Evolutionary conservation across 2,329 filamentous ascomycete species (phyloP), one percentile per base, ranked within the genome.

Genomic region (Pseudohalonectria lignicola): DNA sequence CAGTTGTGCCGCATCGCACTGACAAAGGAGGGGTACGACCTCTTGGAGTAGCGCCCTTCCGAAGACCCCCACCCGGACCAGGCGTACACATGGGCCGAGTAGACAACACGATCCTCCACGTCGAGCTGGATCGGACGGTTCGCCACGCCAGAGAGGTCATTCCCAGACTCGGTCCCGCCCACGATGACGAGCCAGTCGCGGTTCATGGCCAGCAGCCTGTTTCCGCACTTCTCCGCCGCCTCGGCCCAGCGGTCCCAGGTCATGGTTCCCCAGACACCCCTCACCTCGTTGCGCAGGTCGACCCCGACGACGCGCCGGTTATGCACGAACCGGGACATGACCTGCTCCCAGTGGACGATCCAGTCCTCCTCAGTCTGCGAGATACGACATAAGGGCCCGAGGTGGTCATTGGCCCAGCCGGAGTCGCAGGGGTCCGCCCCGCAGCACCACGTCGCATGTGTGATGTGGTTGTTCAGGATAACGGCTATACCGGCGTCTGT

Each of bases 381-480:
- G 39, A 83, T 60, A 23, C 69, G 67, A 55, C 79, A 83, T 28
- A 81, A 47, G 12, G 66, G 60, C 4, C 70, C 69, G 20, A 81
- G 64, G 47, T 80, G 67, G 49, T 78, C 70, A 53, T 83, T 83
- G 31, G 71, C 64, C 79, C 78, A 83, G 39, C 67, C 69, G 16
- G 74, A 67, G 53, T 84, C 78, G 57, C 78, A 83, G 1, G 76
- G 75, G 51, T 82, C 71, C 18, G 69, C 73, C 36, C 77, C 78
- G 53, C 78, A 82, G 57, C 78, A 83, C 79, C 78, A 82, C 6
- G 71, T 71, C 9, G 78, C 74, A 34, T 68, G 69, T 2, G 79
- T 83, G 54, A 83, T 83, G 55, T 83, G 79, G 55, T 83, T 75
- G 61, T 83, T 83, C 44, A 80, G 56, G 36, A 82, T 75, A 39